Base-by-base conservation (phyloP, 1,284 basidiomycete species). In the Puccinia novopanici region DNA sequence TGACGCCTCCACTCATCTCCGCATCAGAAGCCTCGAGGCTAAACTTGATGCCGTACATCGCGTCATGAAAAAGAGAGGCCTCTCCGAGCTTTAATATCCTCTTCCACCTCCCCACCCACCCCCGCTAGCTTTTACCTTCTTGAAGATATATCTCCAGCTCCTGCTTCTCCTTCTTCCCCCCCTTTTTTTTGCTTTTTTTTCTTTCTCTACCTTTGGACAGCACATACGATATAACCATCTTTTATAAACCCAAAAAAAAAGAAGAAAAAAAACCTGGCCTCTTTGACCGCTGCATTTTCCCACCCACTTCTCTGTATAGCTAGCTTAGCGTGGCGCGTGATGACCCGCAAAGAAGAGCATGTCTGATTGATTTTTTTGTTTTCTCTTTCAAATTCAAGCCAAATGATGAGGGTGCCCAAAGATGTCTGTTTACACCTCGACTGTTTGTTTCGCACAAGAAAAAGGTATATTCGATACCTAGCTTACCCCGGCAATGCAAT, bases 21-120 rank as follows among this genome's bases (percentile, higher is more conserved):
- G 76, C 24, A 78, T 78, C 37, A 68, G 76, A 71, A 70, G 65
- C 68, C 67, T 78, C 19, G 76, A 78, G 54, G 76, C 76, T 27
- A 55, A 70, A 59, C 65, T 78, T 57, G 76, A 68, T 71, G 50
- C 76, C 17, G 67, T 78, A 30, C 76, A 78, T 27, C 63, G 76
- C 12, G 67, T 78, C 3, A 78, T 78, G 76, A 40, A 70, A 37
- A 78, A 78, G 52, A 78, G 76, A 59, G 76, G 76, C 13, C 55
- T 78, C 22, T 57, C 5, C 50, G 76, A 78, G 27, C 76, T 78
- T 59, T 78, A 42, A 78, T 6, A n/a, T n/a, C 27, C 55, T 22
- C n/a, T 6, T 19, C 27, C 22, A 8, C 22, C n/a, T 45, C 30
- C 19, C 0, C 30, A 50, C 22, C n/a, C 3, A 27, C 10, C 4